Evolutionary conservation across 2,329 filamentous ascomycete genomes (phyloP).

Genomic region (Canariomyces notabilis): DNA sequence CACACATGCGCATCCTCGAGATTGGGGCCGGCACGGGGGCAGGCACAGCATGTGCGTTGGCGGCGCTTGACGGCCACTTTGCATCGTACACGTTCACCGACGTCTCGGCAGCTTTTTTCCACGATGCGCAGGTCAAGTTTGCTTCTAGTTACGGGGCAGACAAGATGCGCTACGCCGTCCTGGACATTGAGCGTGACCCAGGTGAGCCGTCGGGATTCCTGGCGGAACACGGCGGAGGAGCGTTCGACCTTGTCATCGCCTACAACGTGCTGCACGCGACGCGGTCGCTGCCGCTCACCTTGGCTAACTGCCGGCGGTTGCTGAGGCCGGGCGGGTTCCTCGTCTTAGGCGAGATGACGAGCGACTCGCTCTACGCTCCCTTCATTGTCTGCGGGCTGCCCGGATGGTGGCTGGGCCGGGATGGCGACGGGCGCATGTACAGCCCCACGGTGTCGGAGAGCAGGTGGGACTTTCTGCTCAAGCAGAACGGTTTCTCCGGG

Average conservation of each 20-base stretch:
- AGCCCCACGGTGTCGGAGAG: constrained; percentile 4
- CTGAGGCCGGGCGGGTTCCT: constrained; percentile 38
- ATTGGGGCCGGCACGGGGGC: constrained; percentile 22
- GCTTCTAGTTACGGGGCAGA: constrained; percentile 13
- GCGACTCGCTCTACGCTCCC: not conserved
- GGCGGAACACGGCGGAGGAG: constrained; percentile 4
- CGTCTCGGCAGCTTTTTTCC: constrained; percentile 28
- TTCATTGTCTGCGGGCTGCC: constrained; percentile 24
- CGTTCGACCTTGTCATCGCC: constrained; percentile 35
- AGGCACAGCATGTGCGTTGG: constrained; percentile 33
- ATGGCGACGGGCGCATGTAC: constrained; percentile 19
- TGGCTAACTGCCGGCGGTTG: constrained; percentile 30
- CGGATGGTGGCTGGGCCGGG: constrained; percentile 35
- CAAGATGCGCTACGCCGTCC: constrained; percentile 26
- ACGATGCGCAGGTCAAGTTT: constrained; percentile 25
- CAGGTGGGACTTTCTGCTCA: constrained; percentile 25
- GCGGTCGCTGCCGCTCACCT: constrained; percentile 23
- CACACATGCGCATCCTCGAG: not conserved
- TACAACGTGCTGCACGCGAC: constrained; percentile 35
- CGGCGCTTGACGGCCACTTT: constrained; percentile 31
- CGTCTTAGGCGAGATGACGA: constrained; percentile 17
- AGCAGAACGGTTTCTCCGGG: constrained; percentile 24
- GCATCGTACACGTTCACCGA: constrained; percentile 21
- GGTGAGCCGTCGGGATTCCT: constrained; percentile 32
- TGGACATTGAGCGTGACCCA: constrained; percentile 30